These are phyloP conservation scores for Polyrhizophydium stewartii DNA, from an alignment of 371 early-diverging fungal genomes.

Conservation along the genomic window DNA sequence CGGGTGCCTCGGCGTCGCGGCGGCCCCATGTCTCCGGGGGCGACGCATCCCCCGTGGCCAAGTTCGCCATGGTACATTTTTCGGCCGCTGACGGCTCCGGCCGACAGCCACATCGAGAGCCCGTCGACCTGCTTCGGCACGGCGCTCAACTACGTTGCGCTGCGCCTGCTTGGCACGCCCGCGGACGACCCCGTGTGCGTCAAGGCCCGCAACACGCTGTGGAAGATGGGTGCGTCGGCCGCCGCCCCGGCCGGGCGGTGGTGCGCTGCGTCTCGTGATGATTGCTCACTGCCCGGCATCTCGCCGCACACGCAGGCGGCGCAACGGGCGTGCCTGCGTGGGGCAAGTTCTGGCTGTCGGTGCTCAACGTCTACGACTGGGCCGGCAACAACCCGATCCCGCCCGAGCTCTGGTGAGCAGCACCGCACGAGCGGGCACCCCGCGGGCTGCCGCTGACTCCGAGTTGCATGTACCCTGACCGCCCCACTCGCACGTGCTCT, in stretches of 20 bases:
- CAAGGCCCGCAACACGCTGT: slow-evolving; percentile 80
- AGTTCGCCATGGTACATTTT: too few relatives aligned
- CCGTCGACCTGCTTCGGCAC: slow-evolving; percentile 94
- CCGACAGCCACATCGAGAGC: slow-evolving; percentile 81
- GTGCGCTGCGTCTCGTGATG: background rate
- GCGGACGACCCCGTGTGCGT: slow-evolving; percentile 83
- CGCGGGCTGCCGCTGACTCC: too few relatives aligned
- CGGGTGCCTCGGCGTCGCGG: too few relatives aligned
- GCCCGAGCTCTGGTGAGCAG: slow-evolving; percentile 80
- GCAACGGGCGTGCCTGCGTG: slow-evolving; percentile 86
- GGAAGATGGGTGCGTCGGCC: slow-evolving; percentile 58
- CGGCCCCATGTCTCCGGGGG: too few relatives aligned
- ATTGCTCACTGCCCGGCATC: background rate
- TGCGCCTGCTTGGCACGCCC: slow-evolving; percentile 84
- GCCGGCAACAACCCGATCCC: slow-evolving; percentile 93
- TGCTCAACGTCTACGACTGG: slow-evolving; percentile 91
- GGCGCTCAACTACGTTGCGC: slow-evolving; percentile 84
- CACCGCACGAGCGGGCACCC: background rate
- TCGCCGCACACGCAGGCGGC: slow-evolving; percentile 52
- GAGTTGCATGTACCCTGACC: background rate
- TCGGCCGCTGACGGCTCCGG: too few relatives aligned
- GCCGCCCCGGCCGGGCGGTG: slow-evolving; percentile 1
- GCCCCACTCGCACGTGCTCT: background rate
- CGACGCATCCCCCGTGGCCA: too few relatives aligned
- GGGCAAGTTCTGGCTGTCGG: slow-evolving; percentile 96